These are phyloP conservation scores for Venturia effusa DNA, from an alignment of 2,329 filamentous ascomycete genomes.

Conservation along the genomic window DNA sequence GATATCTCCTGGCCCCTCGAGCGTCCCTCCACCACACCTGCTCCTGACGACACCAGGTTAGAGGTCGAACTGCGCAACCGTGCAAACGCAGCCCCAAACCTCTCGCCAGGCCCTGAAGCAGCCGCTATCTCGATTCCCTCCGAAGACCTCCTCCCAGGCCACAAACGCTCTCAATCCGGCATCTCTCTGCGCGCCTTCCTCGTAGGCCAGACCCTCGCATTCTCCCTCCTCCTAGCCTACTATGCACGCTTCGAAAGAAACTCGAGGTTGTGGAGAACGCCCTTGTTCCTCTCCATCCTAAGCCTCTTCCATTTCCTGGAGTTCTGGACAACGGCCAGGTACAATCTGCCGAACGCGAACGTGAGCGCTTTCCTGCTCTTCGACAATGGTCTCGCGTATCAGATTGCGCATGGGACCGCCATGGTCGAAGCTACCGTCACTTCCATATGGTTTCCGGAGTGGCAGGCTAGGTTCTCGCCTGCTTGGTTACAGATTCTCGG, in stretches of 20 bases:
- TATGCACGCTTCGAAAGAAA: slow-evolving; percentile 20
- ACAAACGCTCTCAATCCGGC: slow-evolving; percentile 34
- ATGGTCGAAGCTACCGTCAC: slow-evolving; percentile 61
- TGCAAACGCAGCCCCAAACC: slow-evolving; percentile 14
- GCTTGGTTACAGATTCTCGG: slow-evolving; percentile 39
- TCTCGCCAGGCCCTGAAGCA: slow-evolving; percentile 7
- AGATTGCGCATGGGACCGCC: slow-evolving; percentile 68
- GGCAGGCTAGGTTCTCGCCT: slow-evolving; percentile 33
- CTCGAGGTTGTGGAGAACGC: slow-evolving; percentile 42
- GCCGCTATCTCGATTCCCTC: slow-evolving; percentile 14
- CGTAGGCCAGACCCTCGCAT: slow-evolving; percentile 23
- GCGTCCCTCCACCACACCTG: slow-evolving; percentile 16
- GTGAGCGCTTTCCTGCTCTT: slow-evolving; percentile 72
- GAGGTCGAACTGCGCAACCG: slow-evolving; percentile 20
- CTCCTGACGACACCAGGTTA: slow-evolving; percentile 19
- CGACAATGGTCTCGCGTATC: slow-evolving; percentile 76
- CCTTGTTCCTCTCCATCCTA: slow-evolving; percentile 56
- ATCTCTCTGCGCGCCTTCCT: slow-evolving; percentile 36
- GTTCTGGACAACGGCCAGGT: slow-evolving; percentile 78
- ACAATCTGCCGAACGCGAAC: slow-evolving; percentile 65
- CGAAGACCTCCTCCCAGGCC: slow-evolving; percentile 28
- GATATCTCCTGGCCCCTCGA: slow-evolving; percentile 23
- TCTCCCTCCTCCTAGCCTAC: slow-evolving; percentile 15
- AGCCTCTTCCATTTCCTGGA: slow-evolving; percentile 90
- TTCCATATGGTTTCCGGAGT: slow-evolving; percentile 41